Percentiles rank a stretch among this genome's conserved stretches.
Evolutionary conservation across 2,329 filamentous ascomycete species (phyloP).

Genomic region (Ceratocystis eucalypticola): DNA sequence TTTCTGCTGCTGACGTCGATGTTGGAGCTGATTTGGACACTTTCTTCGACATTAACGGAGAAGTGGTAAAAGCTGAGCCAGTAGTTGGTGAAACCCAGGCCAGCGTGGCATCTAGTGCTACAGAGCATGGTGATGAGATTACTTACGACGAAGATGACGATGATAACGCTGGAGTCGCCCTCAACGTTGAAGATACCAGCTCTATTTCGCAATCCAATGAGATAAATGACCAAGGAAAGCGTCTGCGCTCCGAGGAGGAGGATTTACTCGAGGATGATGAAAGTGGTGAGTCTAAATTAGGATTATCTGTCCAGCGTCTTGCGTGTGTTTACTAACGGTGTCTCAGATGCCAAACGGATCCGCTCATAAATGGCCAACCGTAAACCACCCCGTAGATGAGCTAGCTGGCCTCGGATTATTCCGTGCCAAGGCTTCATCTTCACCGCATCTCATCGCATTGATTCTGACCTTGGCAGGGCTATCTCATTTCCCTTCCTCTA

Average conservation of each 20-base stretch:
- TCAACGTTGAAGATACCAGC: conserved; percentile 17
- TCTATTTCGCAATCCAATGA: conserved; percentile 13
- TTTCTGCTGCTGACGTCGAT: conserved; percentile 10
- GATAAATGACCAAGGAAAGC: conserved; percentile 18
- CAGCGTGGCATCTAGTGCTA: conserved; percentile 15
- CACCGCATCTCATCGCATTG: no score
- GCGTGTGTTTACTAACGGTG: neutral
- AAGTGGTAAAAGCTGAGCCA: neutral
- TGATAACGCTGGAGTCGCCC: conserved; percentile 13
- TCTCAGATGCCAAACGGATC: conserved; percentile 14
- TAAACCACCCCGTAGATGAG: no score
- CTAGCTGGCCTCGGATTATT: no score
- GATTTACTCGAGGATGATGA: conserved; percentile 6
- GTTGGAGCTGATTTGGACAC: conserved; percentile 14
- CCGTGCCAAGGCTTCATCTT: no score
- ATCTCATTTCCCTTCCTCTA: neutral
- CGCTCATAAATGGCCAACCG: neutral
- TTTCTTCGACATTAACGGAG: conserved; percentile 10
- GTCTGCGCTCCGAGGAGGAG: conserved; percentile 11
- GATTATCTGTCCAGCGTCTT: neutral
- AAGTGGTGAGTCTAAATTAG: conserved; percentile 14
- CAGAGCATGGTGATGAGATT: conserved; percentile 19
- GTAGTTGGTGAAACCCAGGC: neutral
- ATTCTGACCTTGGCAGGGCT: neutral
- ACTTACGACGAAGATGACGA: conserved; percentile 19